Percentiles rank a stretch among this genome's conserved stretches.
Evolutionary conservation across 2,329 filamentous ascomycete species (phyloP).

Genomic region (Penicillium sp.): DNA sequence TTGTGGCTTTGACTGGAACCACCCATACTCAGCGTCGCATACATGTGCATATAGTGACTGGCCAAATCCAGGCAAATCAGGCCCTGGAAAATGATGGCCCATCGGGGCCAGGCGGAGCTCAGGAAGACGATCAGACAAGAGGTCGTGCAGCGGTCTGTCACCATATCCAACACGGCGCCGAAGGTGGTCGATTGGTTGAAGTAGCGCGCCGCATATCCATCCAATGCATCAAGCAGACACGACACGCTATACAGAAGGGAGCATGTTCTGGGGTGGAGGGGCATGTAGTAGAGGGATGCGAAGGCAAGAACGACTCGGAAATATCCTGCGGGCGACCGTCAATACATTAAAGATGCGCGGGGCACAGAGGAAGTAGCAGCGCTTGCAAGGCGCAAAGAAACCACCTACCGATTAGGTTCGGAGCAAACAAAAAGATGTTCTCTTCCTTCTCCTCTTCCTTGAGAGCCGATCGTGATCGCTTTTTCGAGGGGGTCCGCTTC

Average conservation of each 20-base stretch:
- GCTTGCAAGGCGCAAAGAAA: not conserved
- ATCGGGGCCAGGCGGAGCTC: slow-evolving; percentile 89
- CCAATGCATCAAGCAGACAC: slow-evolving; percentile 91
- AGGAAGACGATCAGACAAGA: slow-evolving; percentile 93
- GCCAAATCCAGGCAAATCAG: slow-evolving; percentile 90
- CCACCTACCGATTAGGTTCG: slow-evolving; percentile 75
- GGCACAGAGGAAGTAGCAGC: not conserved
- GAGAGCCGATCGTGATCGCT: slow-evolving; percentile 29
- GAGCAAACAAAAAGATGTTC: slow-evolving; percentile 81
- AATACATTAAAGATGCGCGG: not conserved
- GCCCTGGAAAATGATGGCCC: slow-evolving; percentile 90
- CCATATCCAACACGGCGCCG: slow-evolving; percentile 97
- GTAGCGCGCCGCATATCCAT: slow-evolving; percentile 85
- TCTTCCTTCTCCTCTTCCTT: slow-evolving; percentile 52
- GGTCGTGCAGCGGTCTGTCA: slow-evolving; percentile 96
- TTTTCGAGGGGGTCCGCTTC: slow-evolving; percentile 30
- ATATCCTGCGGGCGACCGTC: slow-evolving; percentile 60
- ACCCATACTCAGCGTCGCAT: slow-evolving; percentile 86
- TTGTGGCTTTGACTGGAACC: slow-evolving; percentile 83
- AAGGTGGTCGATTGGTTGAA: slow-evolving; percentile 93
- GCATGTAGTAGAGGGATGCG: slow-evolving; percentile 98
- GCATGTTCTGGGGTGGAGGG: slow-evolving; percentile 94
- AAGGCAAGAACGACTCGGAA: slow-evolving; percentile 77
- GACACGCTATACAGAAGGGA: slow-evolving; percentile 84
- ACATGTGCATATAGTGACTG: slow-evolving; percentile 99